Evolutionary conservation across 2,329 filamentous ascomycete species (phyloP).

Genomic region (Escovopsis sp.): DNA sequence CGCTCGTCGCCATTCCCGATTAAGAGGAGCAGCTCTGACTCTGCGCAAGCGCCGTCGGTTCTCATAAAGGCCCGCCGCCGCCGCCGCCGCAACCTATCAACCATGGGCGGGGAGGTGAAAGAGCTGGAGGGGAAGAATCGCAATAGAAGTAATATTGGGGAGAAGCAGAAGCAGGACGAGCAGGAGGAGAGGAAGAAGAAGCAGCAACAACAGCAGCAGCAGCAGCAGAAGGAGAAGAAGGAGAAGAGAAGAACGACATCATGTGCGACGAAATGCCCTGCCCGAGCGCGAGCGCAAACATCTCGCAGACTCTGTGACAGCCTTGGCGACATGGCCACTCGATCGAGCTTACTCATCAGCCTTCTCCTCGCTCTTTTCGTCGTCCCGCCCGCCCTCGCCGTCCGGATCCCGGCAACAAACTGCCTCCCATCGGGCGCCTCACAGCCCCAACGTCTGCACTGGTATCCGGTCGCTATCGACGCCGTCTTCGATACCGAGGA

Average conservation of each 20-base stretch:
- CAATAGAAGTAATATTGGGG: too few species aligned
- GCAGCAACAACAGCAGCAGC: too few species aligned
- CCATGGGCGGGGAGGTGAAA: slow-evolving; percentile 1
- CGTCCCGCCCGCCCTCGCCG: slow-evolving; percentile 38
- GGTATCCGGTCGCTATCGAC: slow-evolving; percentile 59
- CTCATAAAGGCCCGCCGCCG: neutral
- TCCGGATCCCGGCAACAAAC: slow-evolving; percentile 66
- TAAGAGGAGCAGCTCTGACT: slow-evolving; percentile 1
- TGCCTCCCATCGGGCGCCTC: slow-evolving; percentile 51
- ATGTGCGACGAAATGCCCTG: neutral
- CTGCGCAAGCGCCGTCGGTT: neutral
- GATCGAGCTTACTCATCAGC: slow-evolving; percentile 18
- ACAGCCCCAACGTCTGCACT: slow-evolving; percentile 57
- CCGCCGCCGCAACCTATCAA: neutral
- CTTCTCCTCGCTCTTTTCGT: slow-evolving; percentile 24
- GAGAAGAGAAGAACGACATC: neutral
- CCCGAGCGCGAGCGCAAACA: slow-evolving; percentile 2
- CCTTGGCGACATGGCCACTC: slow-evolving; percentile 1
- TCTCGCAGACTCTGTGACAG: neutral
- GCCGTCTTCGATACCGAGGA: slow-evolving; percentile 54
- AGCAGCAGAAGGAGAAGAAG: neutral
- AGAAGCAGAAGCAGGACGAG: too few species aligned
- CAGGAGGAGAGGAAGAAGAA: too few species aligned
- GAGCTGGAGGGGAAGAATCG: neutral
- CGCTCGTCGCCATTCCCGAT: neutral